These are phyloP conservation scores for Catharanthus roseus DNA, from an alignment of 257 asterid species.

Conservation along the genomic window DNA sequence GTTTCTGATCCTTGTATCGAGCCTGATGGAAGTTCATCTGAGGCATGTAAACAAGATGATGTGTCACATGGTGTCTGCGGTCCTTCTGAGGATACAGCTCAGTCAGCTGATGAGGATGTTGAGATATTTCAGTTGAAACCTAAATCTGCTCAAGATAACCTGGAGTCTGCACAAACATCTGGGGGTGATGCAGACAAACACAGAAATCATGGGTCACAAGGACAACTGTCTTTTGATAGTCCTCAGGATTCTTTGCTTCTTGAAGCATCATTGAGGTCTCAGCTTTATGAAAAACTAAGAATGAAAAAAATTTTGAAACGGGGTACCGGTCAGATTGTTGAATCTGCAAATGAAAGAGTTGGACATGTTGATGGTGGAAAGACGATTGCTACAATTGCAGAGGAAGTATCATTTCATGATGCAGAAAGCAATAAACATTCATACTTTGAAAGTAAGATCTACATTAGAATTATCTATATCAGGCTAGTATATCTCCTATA, in stretches of 20 bases:
- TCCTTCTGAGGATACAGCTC: constrained; percentile 26
- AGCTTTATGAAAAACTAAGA: constrained; percentile 39
- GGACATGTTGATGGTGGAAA: constrained; percentile 21
- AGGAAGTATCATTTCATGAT: constrained; percentile 10
- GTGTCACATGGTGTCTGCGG: constrained; percentile 23
- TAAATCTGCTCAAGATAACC: constrained; percentile 22
- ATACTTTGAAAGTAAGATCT: constrained; percentile 26
- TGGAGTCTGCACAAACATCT: constrained; percentile 20
- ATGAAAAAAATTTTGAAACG: constrained; percentile 27
- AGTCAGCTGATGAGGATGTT: constrained; percentile 29
- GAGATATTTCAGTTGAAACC: constrained; percentile 14
- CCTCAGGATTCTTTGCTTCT: constrained; percentile 41
- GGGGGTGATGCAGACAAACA: constrained; percentile 19
- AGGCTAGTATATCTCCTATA: not conserved
- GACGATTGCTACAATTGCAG: constrained; percentile 15
- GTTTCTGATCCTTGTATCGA: constrained; percentile 22
- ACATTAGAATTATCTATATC: constrained; percentile 7
- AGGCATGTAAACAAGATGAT: constrained; percentile 23
- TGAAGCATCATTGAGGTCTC: constrained; percentile 49
- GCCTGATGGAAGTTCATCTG: constrained; percentile 31
- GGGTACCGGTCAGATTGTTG: constrained; percentile 17
- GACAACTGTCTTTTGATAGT: constrained; percentile 17
- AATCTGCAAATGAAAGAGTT: constrained; percentile 19
- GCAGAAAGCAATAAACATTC: constrained; percentile 19
- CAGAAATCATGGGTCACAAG: constrained; percentile 17